phyloP scores from a whole-genome alignment of 2,329 filamentous ascomycete genomes.

The Escovopsis sp. region DNA sequence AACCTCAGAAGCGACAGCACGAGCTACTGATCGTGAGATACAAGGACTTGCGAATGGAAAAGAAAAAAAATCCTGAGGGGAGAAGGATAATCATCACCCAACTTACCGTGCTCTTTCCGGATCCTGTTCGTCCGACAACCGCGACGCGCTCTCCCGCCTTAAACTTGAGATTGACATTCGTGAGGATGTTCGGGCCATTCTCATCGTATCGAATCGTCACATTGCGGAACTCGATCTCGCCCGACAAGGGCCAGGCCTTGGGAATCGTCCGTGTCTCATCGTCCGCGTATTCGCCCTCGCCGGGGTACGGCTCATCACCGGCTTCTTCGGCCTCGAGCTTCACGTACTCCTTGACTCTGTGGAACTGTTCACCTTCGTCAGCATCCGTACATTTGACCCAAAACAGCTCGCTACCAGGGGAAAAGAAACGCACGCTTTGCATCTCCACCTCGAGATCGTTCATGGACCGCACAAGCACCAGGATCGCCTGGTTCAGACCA shows the following conservation, averaged over 20 bases:
- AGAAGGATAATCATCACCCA: background rate
- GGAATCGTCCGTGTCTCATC: slow-evolving; percentile 23
- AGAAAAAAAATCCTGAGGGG: background rate
- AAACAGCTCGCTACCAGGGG: background rate
- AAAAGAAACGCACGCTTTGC: slow-evolving; percentile 28
- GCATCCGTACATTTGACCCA: background rate
- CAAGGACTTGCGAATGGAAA: too few species aligned
- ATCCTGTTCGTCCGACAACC: slow-evolving; percentile 67
- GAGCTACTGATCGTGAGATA: slow-evolving; percentile 15
- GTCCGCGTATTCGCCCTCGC: slow-evolving; percentile 26
- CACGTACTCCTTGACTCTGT: slow-evolving; percentile 35
- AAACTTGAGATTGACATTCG: slow-evolving; percentile 34
- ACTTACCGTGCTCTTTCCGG: slow-evolving; percentile 66
- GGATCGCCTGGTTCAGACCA: slow-evolving; percentile 36
- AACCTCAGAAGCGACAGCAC: slow-evolving; percentile 41
- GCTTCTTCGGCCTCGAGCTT: slow-evolving; percentile 30
- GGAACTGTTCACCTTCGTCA: slow-evolving; percentile 21
- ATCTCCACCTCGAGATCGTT: slow-evolving; percentile 44
- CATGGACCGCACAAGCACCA: slow-evolving; percentile 36
- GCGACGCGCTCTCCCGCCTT: slow-evolving; percentile 61
- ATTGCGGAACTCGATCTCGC: slow-evolving; percentile 35
- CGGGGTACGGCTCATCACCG: slow-evolving; percentile 23
- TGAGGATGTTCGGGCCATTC: slow-evolving; percentile 33
- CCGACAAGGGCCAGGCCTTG: slow-evolving; percentile 28
- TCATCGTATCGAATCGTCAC: slow-evolving; percentile 34